Base-by-base conservation (phyloP, 257 asterid species). In the Salvia miltiorrhiza region DNA sequence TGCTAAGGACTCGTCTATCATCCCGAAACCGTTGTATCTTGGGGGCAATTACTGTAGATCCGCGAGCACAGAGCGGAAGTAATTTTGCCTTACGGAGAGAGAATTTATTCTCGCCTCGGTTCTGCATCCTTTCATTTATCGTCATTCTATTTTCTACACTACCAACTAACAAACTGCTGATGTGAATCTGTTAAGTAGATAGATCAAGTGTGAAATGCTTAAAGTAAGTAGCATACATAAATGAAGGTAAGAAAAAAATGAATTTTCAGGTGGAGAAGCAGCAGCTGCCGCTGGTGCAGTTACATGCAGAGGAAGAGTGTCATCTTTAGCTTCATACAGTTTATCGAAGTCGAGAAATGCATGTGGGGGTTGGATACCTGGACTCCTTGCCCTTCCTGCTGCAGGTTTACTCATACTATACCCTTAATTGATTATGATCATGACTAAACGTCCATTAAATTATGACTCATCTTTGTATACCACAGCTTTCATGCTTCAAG, bases 401-500 rank as follows among this genome's bases (percentile, higher is more conserved):
- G 98, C 99, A 87, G 99, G 99, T 92, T 33, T 58, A 10, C 71
- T 6, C 4, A 26, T n/a, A n/a, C n/a, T n/a, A n/a, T n/a, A n/a
- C n/a, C n/a, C n/a, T n/a, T n/a, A n/a, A n/a, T n/a, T n/a, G n/a
- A n/a, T n/a, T n/a, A n/a, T n/a, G n/a, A n/a, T n/a, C n/a, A n/a
- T n/a, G n/a, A n/a, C n/a, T n/a, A n/a, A n/a, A n/a, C n/a, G n/a
- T n/a, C n/a, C 32, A 63, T 37, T 48, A 62, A 3, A 28, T 6
- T 62, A 79, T 80, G 57, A 75, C 50, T 52, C 60, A 24, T 24
- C 54, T 72, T 50, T 67, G 41, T 73, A 63, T 61, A 4, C 56
- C 60, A 63, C 86, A 94, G 98, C 88, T 72, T 86, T 83, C 78
- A 87, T 91, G 97, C 95, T 94, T 72, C 85, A 81, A 20, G 99